phyloP scores from a whole-genome alignment of 2,329 filamentous ascomycete genomes.

The Microdochium nivale region DNA sequence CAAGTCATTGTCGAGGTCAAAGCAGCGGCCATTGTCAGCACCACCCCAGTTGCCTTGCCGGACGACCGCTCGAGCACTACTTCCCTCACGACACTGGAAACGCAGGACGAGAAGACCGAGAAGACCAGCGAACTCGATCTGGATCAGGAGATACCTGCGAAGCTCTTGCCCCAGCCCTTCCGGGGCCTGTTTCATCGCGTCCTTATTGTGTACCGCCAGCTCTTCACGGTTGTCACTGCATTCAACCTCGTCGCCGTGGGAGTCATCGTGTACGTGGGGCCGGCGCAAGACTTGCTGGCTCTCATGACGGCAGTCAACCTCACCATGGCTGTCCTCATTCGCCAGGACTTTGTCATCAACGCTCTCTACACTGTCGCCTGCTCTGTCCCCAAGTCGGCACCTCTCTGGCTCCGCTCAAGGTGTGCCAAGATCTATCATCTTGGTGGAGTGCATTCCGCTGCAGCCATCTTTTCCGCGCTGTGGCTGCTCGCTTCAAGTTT shows the following conservation, averaged over 20 bases:
- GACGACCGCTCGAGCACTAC: conserved; percentile 6
- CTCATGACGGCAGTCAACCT: conserved; percentile 40
- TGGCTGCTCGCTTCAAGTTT: conserved; percentile 32
- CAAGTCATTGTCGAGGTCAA: not conserved
- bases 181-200: conserved; percentile 33
- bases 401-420: conserved; percentile 36
- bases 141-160: conserved; percentile 4
- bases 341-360: conserved; percentile 46
- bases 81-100: not conserved
- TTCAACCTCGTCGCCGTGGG: conserved; percentile 40
- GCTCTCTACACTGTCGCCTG: conserved; percentile 35
- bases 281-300: conserved; percentile 26
- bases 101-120: conserved; percentile 3
- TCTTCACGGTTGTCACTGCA: conserved; percentile 45
- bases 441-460: conserved; percentile 41
- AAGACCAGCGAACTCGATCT: conserved; percentile 4
- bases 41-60: conserved; percentile 12
- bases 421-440: conserved; percentile 44
- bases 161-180: conserved; percentile 12
- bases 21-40: not conserved
- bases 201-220: conserved; percentile 45
- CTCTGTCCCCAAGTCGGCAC: conserved; percentile 33
- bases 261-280: conserved; percentile 25
- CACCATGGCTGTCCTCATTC: conserved; percentile 37
- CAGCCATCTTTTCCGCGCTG: conserved; percentile 35